A percentile compares a stretch with the other conserved stretches of the same genome.
Evolutionary conservation across 1,284 basidiomycete species (phyloP).

Genomic region (Violaceomyces palustris): DNA sequence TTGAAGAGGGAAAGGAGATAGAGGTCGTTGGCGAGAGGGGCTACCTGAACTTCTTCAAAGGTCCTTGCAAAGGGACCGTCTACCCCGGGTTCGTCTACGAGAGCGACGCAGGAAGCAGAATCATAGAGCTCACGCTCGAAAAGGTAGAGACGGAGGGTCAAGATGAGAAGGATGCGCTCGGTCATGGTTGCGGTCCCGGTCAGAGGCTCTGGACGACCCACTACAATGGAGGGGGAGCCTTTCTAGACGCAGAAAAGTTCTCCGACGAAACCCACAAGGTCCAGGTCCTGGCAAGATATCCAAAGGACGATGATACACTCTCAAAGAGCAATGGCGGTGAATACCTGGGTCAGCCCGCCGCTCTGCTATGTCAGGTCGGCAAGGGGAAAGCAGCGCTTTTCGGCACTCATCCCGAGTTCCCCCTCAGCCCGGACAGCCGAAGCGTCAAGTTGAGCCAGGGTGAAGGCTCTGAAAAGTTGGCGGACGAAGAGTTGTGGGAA

Average conservation of each 20-base stretch:
- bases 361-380: slow-evolving; percentile 59
- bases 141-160: slow-evolving; percentile 19
- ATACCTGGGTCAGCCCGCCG: slow-evolving; percentile 56
- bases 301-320: slow-evolving; percentile 7
- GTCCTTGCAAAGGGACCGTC: slow-evolving; percentile 59
- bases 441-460: too few relatives aligned
- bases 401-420: slow-evolving; percentile 65
- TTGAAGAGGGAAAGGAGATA: slow-evolving; percentile 57
- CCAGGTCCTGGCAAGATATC: slow-evolving; percentile 55
- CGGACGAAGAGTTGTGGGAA: too few relatives aligned
- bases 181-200: too few relatives aligned
- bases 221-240: slow-evolving; percentile 61
- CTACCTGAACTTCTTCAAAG: slow-evolving; percentile 61
- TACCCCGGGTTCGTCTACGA: slow-evolving; percentile 61
- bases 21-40: slow-evolving; percentile 59
- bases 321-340: slow-evolving; percentile 1
- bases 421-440: slow-evolving; percentile 57
- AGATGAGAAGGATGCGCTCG: too few relatives aligned
- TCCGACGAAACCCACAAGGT: slow-evolving; percentile 34
- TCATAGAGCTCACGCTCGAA: slow-evolving; percentile 50
- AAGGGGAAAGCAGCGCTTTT: slow-evolving; percentile 63
- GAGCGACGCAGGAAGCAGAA: slow-evolving; percentile 55
- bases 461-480: too few relatives aligned
- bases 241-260: slow-evolving; percentile 52
- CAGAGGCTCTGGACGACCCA: too few relatives aligned